Percentiles rank a stretch among this genome's conserved stretches.
Evolutionary conservation across 1,284 basidiomycete genomes (phyloP).

Genomic region (Earliella scabrosa): DNA sequence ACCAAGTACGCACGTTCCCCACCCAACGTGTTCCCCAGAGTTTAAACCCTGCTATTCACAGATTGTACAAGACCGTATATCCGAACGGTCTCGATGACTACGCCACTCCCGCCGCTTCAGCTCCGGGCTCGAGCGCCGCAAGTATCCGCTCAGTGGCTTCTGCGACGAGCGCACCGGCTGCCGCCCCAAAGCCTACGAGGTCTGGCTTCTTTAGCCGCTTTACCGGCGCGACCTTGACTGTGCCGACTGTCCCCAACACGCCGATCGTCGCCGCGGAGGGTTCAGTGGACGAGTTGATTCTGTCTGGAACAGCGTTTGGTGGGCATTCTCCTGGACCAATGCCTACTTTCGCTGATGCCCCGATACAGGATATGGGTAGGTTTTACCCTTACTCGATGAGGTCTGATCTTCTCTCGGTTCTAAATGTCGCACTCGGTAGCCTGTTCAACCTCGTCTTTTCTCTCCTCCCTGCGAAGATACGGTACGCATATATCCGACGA

Average conservation of each 20-base stretch:
- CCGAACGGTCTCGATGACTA: constrained; percentile 64
- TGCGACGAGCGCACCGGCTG: constrained; percentile 33
- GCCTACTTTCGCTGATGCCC: constrained; percentile 4
- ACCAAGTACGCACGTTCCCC: constrained; percentile 51
- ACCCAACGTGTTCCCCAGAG: constrained; percentile 3
- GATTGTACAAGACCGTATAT: constrained; percentile 75
- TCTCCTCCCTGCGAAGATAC: constrained; percentile 68
- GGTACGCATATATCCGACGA: constrained; percentile 43
- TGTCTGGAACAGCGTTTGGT: constrained; percentile 79
- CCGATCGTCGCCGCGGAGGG: constrained; percentile 43
- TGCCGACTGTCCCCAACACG: constrained; percentile 25
- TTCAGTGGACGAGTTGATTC: constrained; percentile 69
- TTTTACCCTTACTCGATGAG: background rate
- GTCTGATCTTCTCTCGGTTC: background rate
- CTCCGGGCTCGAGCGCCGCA: constrained; percentile 43
- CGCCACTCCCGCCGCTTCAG: constrained; percentile 51
- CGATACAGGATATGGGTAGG: constrained; percentile 34
- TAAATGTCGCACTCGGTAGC: constrained; percentile 43
- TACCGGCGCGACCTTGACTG: constrained; percentile 28
- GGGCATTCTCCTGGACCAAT: constrained; percentile 7
- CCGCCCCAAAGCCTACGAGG: constrained; percentile 26
- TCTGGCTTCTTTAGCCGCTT: constrained; percentile 46
- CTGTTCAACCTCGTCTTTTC: constrained; percentile 82
- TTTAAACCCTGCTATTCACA: constrained; percentile 30
- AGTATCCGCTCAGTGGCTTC: constrained; percentile 38